Evolutionary conservation across 306 rosid genomes (phyloP).

Genomic region (Castanea sativa): DNA sequence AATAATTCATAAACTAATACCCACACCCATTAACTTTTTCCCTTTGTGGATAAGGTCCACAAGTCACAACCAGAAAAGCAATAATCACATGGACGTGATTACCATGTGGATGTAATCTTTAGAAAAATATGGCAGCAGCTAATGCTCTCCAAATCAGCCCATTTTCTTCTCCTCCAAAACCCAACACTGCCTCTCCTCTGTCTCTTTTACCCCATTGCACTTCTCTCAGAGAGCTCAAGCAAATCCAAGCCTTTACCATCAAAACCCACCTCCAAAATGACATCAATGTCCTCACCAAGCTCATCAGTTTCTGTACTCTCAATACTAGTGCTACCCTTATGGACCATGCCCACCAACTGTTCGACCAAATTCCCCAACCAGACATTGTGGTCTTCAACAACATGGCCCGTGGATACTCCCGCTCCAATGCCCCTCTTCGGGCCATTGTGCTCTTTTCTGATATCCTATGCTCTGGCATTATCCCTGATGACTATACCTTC

Average conservation of each 20-base stretch:
- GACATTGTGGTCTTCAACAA: constrained; percentile 61
- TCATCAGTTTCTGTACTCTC: constrained; percentile 54
- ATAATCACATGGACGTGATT: too few species aligned
- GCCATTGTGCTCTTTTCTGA: constrained; percentile 49
- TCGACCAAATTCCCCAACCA: constrained; percentile 63
- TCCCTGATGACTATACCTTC: constrained; percentile 79
- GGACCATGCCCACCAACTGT: constrained; percentile 59
- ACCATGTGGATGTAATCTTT: too few species aligned
- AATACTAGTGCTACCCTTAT: constrained; percentile 42
- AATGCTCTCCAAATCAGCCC: constrained; percentile 30
- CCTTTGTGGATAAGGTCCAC: too few species aligned
- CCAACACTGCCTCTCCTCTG: constrained; percentile 30
- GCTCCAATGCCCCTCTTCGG: constrained; percentile 48
- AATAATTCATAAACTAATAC: too few species aligned
- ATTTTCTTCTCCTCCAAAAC: constrained; percentile 40
- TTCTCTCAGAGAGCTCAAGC: constrained; percentile 58
- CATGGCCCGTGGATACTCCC: constrained; percentile 71
- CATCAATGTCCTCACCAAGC: constrained; percentile 45
- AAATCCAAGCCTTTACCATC: constrained; percentile 69
- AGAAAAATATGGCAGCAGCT: constrained; percentile 41
- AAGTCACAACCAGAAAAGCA: too few species aligned
- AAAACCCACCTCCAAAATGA: constrained; percentile 61
- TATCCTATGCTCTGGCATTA: constrained; percentile 32
- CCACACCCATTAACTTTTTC: too few species aligned
- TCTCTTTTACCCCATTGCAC: constrained; percentile 66